A percentile compares a stretch with the other conserved stretches of the same genome.
Evolutionary conservation across 129 eudicot genomes (phyloP).

Genomic region (Chrysanthemum lavandulifolium): DNA sequence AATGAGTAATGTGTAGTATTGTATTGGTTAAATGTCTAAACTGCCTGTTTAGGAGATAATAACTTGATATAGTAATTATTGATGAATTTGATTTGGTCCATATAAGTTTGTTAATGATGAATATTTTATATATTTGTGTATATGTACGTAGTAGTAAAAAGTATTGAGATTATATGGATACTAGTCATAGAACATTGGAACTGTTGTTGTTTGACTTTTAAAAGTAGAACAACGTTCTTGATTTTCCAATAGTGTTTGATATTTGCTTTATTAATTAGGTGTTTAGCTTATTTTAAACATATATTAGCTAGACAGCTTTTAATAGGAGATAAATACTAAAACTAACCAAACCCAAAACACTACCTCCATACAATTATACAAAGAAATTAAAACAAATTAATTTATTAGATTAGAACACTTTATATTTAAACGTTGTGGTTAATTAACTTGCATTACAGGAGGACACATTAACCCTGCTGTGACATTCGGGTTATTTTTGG

Average conservation of each 20-base stretch:
- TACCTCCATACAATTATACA: neutral
- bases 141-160: neutral
- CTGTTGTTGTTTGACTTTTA: neutral
- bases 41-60: neutral
- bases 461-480: conserved; percentile 97
- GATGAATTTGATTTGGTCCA: neutral
- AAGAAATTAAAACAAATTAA: neutral
- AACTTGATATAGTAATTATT: neutral
- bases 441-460: conserved; percentile 39
- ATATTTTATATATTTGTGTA: neutral
- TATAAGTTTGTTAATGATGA: neutral
- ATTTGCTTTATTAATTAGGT: too few species aligned
- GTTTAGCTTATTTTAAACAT: too few species aligned
- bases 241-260: neutral
- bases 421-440: neutral
- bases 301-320: too few species aligned
- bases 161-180: neutral
- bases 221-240: neutral
- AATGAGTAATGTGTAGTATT: neutral
- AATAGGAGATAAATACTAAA: too few species aligned
- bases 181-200: neutral
- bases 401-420: neutral
- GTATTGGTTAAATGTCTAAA: too few species aligned
- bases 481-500: conserved; percentile 82
- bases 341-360: too few species aligned